phyloP scores from a whole-genome alignment of 176 grass and related monocot species.

The Elymus sibiricus region DNA sequence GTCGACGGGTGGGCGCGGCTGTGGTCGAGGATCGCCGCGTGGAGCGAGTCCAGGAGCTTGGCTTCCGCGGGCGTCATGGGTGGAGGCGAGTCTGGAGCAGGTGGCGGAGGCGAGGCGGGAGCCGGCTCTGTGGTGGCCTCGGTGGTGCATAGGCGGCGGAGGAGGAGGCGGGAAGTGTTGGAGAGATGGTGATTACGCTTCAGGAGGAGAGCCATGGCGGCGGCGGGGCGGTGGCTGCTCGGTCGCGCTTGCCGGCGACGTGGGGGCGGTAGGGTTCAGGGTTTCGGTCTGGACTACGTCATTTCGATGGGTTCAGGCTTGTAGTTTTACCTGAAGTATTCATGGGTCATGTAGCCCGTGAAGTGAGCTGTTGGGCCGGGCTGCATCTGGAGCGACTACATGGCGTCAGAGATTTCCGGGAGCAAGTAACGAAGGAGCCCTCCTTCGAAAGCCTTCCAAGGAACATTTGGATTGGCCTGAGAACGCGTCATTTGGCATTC shows the following conservation, averaged over 20 bases:
- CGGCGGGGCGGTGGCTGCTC: background rate
- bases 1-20: slow-evolving; percentile 40
- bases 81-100: background rate
- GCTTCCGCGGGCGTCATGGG: slow-evolving; percentile 39
- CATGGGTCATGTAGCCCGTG: background rate
- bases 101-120: background rate
- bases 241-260: background rate
- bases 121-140: background rate
- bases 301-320: background rate
- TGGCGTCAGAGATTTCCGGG: too few relatives aligned
- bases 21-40: slow-evolving; percentile 63
- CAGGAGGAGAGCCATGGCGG: slow-evolving; percentile 68
- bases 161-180: background rate
- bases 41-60: slow-evolving; percentile 63
- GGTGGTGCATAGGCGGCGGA: slow-evolving; percentile 32
- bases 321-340: too few relatives aligned
- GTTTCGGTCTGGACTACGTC: background rate
- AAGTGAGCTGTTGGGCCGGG: background rate
- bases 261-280: slow-evolving; percentile 13
- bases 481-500: too few relatives aligned
- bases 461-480: too few relatives aligned
- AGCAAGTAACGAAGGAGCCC: too few relatives aligned
- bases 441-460: too few relatives aligned
- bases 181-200: slow-evolving; percentile 33
- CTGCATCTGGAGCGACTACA: too few relatives aligned